phyloP scores from a whole-genome alignment of 2,329 filamentous ascomycete genomes.

The Zymoseptoria passerinii region DNA sequence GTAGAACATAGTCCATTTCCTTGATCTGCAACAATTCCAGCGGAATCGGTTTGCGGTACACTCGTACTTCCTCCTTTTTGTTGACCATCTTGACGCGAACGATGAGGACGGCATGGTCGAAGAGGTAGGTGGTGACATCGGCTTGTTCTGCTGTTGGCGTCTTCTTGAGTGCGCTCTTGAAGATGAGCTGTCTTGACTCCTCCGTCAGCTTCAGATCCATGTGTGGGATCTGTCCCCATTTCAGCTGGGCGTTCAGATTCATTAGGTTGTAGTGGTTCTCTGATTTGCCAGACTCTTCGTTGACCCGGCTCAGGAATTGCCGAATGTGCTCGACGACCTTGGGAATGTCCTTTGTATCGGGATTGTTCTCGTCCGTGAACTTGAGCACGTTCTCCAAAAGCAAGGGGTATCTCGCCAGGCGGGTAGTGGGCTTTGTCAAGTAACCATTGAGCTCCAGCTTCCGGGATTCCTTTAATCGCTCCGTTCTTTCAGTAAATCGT shows the following conservation, averaged over 20 bases:
- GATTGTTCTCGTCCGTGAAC: slow-evolving; percentile 78
- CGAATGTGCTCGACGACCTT: slow-evolving; percentile 81
- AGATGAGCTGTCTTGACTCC: slow-evolving; percentile 83
- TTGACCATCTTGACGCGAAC: slow-evolving; percentile 86
- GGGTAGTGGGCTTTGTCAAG: slow-evolving; percentile 91
- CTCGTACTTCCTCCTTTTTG: slow-evolving; percentile 89
- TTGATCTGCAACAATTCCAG: slow-evolving; percentile 86
- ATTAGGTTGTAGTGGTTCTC: slow-evolving; percentile 96
- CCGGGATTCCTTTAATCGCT: slow-evolving; percentile 88
- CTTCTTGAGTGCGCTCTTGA: slow-evolving; percentile 92
- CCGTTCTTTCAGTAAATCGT: slow-evolving; percentile 92
- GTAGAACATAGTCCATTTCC: slow-evolving; percentile 95
- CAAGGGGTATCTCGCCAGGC: slow-evolving; percentile 86
- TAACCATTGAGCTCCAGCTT: slow-evolving; percentile 97
- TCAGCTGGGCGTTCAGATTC: slow-evolving; percentile 82
- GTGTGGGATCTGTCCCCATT: slow-evolving; percentile 80
- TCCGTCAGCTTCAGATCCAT: slow-evolving; percentile 93
- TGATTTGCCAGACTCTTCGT: slow-evolving; percentile 89
- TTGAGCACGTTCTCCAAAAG: slow-evolving; percentile 87
- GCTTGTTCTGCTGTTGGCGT: slow-evolving; percentile 68
- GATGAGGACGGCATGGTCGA: slow-evolving; percentile 89
- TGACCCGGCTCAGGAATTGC: slow-evolving; percentile 79
- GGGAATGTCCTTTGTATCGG: slow-evolving; percentile 86
- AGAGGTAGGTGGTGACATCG: slow-evolving; percentile 90
- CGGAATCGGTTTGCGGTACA: slow-evolving; percentile 91